Evolutionary conservation across 768 basidiomycete species (phyloP), one percentile per base, ranked within the genome.

Genomic region (Tylopilus balloui): DNA sequence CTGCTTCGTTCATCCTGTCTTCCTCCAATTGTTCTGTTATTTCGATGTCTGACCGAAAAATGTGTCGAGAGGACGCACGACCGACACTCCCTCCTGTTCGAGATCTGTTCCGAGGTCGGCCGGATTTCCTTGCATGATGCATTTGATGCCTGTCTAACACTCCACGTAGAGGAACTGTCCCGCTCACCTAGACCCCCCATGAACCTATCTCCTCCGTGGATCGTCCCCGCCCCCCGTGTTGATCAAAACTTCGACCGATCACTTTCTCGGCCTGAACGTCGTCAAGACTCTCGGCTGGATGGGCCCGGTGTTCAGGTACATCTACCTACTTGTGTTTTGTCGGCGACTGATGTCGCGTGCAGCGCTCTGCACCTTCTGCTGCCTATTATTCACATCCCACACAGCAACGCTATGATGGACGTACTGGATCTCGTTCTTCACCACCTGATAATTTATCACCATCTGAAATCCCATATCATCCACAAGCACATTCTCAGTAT

Each of bases 81-180:
- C 81, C 82, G 46, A 83, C 79, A 14, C 80, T 88, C 50, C 86
- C 86, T 34, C 76, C 84, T 40, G 86, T 88, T 47, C 80, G 83
- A 42, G 81, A 84, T 65, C 68, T 87, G 51, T 82, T 87, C 61
- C 70, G 77, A 73, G 78, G 86, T 83, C 49, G 57, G 54, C 44
- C 42, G 42, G n/a, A 3, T 9, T 31, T 35, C 31, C 42, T 45
- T 29, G 23, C 40, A 7, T 49, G 32, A 13, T 46, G 29, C 34
- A 40, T 31, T 11, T 21, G 20, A n/a, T 13, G 32, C 29, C 29
- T 38, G 37, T 41, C 40, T 54, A 32, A 54, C 41, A 9, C 37
- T 17, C 35, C 36, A 31, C 29, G 12, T 37, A 79, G 78, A 74
- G 61, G 80, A 82, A 57, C 63, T 81, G 17, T 71, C 77, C 28